Evolutionary conservation across 768 basidiomycete genomes (phyloP).

Genomic region (Naganishia randhawae): DNA sequence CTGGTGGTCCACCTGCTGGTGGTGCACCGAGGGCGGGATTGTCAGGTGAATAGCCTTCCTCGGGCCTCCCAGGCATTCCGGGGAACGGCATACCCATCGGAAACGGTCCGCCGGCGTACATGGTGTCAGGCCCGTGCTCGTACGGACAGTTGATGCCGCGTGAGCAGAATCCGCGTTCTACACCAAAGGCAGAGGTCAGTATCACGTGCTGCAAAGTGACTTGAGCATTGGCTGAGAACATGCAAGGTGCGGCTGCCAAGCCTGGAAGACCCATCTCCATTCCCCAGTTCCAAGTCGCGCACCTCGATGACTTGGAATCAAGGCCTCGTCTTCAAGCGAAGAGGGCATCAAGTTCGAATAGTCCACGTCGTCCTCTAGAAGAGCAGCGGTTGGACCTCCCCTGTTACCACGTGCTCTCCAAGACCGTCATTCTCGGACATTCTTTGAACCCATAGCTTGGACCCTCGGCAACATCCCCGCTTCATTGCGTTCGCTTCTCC

Average conservation of each 20-base stretch:
- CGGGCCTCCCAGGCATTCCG: slow-evolving; percentile 9
- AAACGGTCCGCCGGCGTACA: slow-evolving; percentile 34
- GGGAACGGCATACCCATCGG: slow-evolving; percentile 21
- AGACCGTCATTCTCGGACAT: no score
- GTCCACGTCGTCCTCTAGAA: no score
- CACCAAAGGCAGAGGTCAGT: slow-evolving; percentile 18
- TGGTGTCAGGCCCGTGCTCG: slow-evolving; percentile 83
- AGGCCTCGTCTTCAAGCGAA: no score
- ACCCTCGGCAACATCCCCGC: no score
- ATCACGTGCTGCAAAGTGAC: slow-evolving; percentile 26
- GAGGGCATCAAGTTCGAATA: no score
- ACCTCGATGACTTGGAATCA: no score
- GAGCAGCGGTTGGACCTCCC: no score
- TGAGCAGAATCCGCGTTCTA: slow-evolving; percentile 87
- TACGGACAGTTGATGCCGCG: slow-evolving; percentile 85
- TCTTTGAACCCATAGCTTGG: no score
- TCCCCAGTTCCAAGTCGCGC: no score
- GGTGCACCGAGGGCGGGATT: slow-evolving; percentile 18
- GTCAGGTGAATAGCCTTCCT: slow-evolving; percentile 25
- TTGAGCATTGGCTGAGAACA: background rate
- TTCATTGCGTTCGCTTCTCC: background rate
- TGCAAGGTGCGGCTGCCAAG: no score
- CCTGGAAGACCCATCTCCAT: no score
- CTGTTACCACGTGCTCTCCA: no score
- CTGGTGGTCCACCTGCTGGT: slow-evolving; percentile 6